These are phyloP conservation scores for Mycena crocata DNA, from an alignment of 768 basidiomycete species.

Conservation along the genomic window DNA sequence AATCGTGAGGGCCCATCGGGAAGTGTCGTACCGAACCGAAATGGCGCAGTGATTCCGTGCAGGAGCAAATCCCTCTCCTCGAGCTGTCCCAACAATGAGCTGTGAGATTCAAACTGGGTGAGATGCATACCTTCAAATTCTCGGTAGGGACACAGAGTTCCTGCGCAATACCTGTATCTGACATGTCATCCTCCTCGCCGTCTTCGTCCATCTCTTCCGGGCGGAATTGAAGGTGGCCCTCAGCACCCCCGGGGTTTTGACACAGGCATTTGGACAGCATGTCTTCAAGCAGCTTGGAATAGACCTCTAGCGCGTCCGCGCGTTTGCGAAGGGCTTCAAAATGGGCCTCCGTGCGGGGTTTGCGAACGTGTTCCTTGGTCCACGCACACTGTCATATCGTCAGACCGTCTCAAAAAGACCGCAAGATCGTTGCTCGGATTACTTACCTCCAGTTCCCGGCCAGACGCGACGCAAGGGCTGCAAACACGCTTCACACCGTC, in stretches of 20 bases:
- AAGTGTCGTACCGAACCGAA: conserved; percentile 3
- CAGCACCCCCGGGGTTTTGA: conserved; percentile 28
- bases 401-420: too few species aligned
- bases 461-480: conserved; percentile 15
- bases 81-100: too few species aligned
- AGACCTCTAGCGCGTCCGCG: conserved; percentile 21
- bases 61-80: conserved; percentile 18
- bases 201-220: background rate
- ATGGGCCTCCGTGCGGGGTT: conserved; percentile 27
- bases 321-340: conserved; percentile 33
- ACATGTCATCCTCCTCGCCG: background rate
- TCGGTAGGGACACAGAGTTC: conserved; percentile 21
- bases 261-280: conserved; percentile 23
- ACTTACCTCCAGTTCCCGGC: conserved; percentile 18
- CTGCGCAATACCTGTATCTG: conserved; percentile 25
- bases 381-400: conserved; percentile 9
- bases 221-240: conserved; percentile 5
- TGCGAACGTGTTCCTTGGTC: conserved; percentile 23
- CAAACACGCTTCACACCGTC: conserved; percentile 27
- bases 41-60: conserved; percentile 12
- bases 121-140: conserved; percentile 23
- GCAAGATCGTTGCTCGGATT: too few species aligned
- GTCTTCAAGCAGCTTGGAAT: conserved; percentile 11
- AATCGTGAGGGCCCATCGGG: background rate
- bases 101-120: conserved; percentile 25